phyloP scores from a whole-genome alignment of 495 filamentous ascomycete species.

The Tricharina praecox region DNA sequence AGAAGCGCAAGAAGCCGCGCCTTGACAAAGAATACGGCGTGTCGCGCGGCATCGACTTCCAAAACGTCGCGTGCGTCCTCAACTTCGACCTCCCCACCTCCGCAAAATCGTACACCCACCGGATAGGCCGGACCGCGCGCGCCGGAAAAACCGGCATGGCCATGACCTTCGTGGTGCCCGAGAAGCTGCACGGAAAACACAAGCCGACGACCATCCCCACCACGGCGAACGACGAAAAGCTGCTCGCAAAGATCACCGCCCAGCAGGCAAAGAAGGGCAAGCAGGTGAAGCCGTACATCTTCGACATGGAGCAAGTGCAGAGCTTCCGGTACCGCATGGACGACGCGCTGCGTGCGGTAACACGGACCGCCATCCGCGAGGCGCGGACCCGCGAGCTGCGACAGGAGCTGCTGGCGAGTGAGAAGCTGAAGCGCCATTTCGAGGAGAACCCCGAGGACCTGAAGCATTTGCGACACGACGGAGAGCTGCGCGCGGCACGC shows the following conservation, averaged over 20 bases:
- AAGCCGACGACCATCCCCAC: conserved; percentile 60
- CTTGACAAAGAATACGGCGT: conserved; percentile 78
- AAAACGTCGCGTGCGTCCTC: conserved; percentile 80
- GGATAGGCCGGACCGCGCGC: conserved; percentile 82
- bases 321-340: conserved; percentile 89
- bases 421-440: conserved; percentile 87
- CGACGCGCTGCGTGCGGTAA: conserved; percentile 70
- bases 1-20: conserved; percentile 43
- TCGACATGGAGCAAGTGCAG: conserved; percentile 86
- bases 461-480: conserved; percentile 75
- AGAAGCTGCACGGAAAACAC: conserved; percentile 67
- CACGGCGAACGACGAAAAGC: conserved; percentile 64
- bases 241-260: conserved; percentile 54
- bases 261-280: conserved; percentile 56
- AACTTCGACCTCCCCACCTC: conserved; percentile 89
- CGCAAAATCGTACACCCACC: conserved; percentile 86
- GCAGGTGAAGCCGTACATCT: conserved; percentile 71
- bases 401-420: conserved; percentile 75
- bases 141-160: conserved; percentile 85
- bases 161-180: conserved; percentile 79
- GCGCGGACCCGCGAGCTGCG: conserved; percentile 73
- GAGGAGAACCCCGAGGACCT: conserved; percentile 91
- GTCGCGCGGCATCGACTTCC: conserved; percentile 89
- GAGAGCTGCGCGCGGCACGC: conserved; percentile 59
- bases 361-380: conserved; percentile 68